Evolutionary conservation across 352 stramenopile genomes (phyloP), one percentile per base, ranked within the genome.

Genomic region (Phytophthora sp.): DNA sequence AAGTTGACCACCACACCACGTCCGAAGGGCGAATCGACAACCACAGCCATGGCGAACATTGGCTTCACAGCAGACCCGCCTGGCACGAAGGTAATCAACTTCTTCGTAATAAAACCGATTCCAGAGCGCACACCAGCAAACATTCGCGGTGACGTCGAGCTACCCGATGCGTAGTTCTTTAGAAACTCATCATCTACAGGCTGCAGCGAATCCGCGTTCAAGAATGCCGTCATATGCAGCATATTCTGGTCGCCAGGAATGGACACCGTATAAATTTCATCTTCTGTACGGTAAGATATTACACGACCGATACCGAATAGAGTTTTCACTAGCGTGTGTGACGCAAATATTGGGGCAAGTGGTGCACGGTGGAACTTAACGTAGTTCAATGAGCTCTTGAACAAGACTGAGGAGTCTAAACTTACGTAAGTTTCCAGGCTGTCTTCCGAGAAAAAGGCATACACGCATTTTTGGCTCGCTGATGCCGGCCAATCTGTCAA

Each of bases 41-140:
- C 73, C 13, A 83, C 69, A 9, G 80, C 77, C 9, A 85, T 65
- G 7, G 68, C 71, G 60, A 84, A 90, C 5, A 88, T 51, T 8
- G 84, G 80, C 31, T 89, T 89, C 7, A 53, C 69, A 23, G 54
- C 62, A 64, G 69, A 74, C 16, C 59, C 52, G 15, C 82, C 76
- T 20, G 83, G 83, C 0, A 90, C 85, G 53, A 93, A 92, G 16
- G 76, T 91, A 45, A 79, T 89, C 13, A 93, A 66, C 44, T 88
- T 88, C 58, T 92, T 91, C 4, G 85, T 93, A 47, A 93, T 90
- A 46, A 91, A 93, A 16, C 85, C 85, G 7, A 93, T 66, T 24
- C 85, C 73, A 0, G 82, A 91, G 11, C 85, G 83, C 16, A 93
- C 83, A 26, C 85, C 85, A 7, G 77, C 74, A 47, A 93, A 90